Evolutionary conservation across 1,139 yeast species (phyloP).

Genomic region (Candida frijolesensis): DNA sequence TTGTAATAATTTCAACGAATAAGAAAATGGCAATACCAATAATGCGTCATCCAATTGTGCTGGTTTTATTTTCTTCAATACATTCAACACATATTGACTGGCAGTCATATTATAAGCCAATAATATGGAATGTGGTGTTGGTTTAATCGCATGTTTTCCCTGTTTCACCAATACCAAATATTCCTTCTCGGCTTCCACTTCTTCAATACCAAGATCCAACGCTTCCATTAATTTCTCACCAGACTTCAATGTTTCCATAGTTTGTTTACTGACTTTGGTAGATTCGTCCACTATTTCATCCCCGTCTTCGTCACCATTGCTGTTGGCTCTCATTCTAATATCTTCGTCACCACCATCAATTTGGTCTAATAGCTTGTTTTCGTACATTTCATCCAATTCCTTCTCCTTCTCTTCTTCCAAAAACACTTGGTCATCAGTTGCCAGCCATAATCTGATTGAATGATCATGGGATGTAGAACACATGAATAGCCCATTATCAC

Average conservation of each 20-base stretch:
- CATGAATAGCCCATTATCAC: conserved; percentile 70
- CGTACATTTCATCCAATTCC: conserved; percentile 91
- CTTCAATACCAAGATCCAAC: conserved; percentile 77
- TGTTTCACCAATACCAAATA: conserved; percentile 43
- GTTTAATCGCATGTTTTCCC: conserved; percentile 51
- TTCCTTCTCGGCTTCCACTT: conserved; percentile 59
- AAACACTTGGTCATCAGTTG: conserved; percentile 91
- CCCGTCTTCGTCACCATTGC: conserved; percentile 31
- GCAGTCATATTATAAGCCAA: conserved; percentile 73
- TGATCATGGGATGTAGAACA: conserved; percentile 94
- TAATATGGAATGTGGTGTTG: conserved; percentile 69
- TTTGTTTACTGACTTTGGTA: conserved; percentile 75
- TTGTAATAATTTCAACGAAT: conserved; percentile 66
- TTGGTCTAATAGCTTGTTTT: conserved; percentile 68
- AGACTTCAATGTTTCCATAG: conserved; percentile 88
- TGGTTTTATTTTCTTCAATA: conserved; percentile 68
- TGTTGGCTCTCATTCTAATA: conserved; percentile 27
- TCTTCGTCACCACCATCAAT: conserved; percentile 57
- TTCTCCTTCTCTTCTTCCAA: conserved; percentile 95
- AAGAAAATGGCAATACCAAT: conserved; percentile 86
- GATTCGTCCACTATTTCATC: conserved; percentile 59
- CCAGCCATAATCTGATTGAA: conserved; percentile 87
- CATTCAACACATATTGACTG: conserved; percentile 75
- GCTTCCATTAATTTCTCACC: conserved; percentile 96
- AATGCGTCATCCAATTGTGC: conserved; percentile 92